Evolutionary conservation across 2,329 filamentous ascomycete species (phyloP), one percentile per base, ranked within the genome.

Genomic region (Thielaviopsis musarum): DNA sequence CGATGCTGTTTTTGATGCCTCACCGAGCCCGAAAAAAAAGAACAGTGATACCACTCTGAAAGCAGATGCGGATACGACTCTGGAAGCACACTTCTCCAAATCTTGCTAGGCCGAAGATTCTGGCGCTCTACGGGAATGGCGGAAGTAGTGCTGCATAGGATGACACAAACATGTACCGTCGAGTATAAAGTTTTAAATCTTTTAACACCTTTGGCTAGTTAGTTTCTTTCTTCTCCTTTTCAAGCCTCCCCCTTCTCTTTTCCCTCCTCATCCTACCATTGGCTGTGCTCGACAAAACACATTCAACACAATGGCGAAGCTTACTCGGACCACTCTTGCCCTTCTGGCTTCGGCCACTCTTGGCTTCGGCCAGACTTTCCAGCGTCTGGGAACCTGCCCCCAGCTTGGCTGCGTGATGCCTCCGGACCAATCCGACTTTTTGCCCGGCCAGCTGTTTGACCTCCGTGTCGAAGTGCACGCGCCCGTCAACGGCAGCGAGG

Each of bases 361-460:
- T 17, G 45, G 38, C n/a, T 72, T 74, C 48, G 79, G 75, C 34
- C 79, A 83, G 72, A 81, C 78, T 34, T 83, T 74, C 70, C 80
- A 79, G 69, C 74, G 80, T 56, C 73, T 83, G 19, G 80, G 80
- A 62, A 76, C 76, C 26, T 83, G 80, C 67, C 79, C 79, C 10
- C 73, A 73, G 41, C 74, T 83, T 21, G 80, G 80, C 63, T 83
- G 80, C 64, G 71, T 83, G 54, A 71, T 83, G 15, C 80, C 80
- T 15, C 80, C 80, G 1, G 80, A 83, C 64, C 78, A 81, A 73
- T 83, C 85, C 64, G 88, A 93, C 66, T 93, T 93, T 72, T 78
- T 94, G 1, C 83, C 88, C 5, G 88, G 88, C 13, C 88, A 93
- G 72, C 84, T 81, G 69, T 93, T 93, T 67, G 88, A 93, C 68